A percentile compares a stretch with the other conserved stretches of the same genome.
Evolutionary conservation across 1,139 yeast genomes (phyloP).

Genomic region (Pichia sp.): DNA sequence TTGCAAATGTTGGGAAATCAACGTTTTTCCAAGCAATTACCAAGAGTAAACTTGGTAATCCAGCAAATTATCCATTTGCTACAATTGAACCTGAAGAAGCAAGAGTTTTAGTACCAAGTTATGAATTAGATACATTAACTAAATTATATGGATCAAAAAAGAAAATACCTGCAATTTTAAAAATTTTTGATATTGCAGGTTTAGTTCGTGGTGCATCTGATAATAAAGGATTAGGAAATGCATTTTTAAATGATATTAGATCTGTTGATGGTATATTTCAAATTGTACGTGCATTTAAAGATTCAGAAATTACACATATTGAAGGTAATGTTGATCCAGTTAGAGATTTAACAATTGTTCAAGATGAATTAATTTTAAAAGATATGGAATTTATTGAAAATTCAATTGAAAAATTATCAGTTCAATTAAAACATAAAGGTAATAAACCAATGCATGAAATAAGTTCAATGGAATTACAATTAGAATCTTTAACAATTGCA

Average conservation of each 20-base stretch:
- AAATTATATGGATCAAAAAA: constrained; percentile 42
- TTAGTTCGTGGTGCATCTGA: constrained; percentile 95
- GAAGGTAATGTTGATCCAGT: constrained; percentile 97
- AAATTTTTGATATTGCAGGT: constrained; percentile 97
- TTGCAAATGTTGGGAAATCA: constrained; percentile 96
- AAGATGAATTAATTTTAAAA: constrained; percentile 88
- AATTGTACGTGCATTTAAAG: constrained; percentile 96
- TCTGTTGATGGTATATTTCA: constrained; percentile 98
- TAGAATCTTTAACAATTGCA: constrained; percentile 50
- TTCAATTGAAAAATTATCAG: constrained; percentile 76
- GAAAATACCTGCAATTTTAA: constrained; percentile 89
- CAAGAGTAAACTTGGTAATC: constrained; percentile 91
- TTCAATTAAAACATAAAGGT: constrained; percentile 39
- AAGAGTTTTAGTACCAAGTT: constrained; percentile 90
- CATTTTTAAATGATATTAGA: constrained; percentile 93
- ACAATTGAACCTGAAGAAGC: constrained; percentile 99
- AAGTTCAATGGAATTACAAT: constrained; percentile 86
- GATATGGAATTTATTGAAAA: constrained; percentile 93
- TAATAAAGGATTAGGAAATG: constrained; percentile 98
- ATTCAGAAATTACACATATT: constrained; percentile 94
- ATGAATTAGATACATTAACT: constrained; percentile 65
- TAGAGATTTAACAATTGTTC: constrained; percentile 89
- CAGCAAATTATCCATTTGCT: constrained; percentile 98
- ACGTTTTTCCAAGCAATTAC: constrained; percentile 84
- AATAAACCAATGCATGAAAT: constrained; percentile 94